Evolutionary conservation across 495 filamentous ascomycete genomes (phyloP).

Genomic region (Penicillium antarcticum): DNA sequence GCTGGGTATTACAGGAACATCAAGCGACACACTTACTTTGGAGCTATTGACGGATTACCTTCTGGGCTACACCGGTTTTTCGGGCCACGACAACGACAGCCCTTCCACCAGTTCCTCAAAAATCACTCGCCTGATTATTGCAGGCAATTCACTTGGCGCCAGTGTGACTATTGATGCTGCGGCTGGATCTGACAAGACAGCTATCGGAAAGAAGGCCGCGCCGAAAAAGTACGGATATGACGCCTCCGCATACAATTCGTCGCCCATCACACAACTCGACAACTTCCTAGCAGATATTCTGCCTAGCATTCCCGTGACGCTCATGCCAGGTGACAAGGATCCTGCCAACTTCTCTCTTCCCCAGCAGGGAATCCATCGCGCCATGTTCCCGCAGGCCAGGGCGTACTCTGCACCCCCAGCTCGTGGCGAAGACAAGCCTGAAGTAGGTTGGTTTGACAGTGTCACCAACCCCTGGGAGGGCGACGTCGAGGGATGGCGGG

Average conservation of each 20-base stretch:
- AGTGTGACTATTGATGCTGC: slow-evolving; percentile 37
- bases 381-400: slow-evolving; percentile 74
- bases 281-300: slow-evolving; percentile 75
- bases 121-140: slow-evolving; percentile 85
- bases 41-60: slow-evolving; percentile 85
- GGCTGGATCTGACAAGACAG: slow-evolving; percentile 21
- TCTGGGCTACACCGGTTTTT: slow-evolving; percentile 70
- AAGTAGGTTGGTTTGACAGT: slow-evolving; percentile 76
- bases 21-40: slow-evolving; percentile 66
- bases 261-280: slow-evolving; percentile 80
- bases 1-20: slow-evolving; percentile 72
- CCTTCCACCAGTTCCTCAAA: slow-evolving; percentile 44
- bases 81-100: slow-evolving; percentile 43
- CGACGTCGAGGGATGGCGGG: slow-evolving; percentile 79
- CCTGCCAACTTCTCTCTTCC: slow-evolving; percentile 78
- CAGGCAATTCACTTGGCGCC: slow-evolving; percentile 79
- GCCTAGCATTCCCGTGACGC: slow-evolving; percentile 74
- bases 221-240: slow-evolving; percentile 95
- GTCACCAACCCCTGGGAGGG: slow-evolving; percentile 94
- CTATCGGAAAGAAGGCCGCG: slow-evolving; percentile 40
- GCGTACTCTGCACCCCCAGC: slow-evolving; percentile 55
- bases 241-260: slow-evolving; percentile 76
- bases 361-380: slow-evolving; percentile 78
- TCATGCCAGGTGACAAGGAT: slow-evolving; percentile 72
- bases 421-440: slow-evolving; percentile 41